Percentiles rank a stretch among this genome's conserved stretches.
Conservation (phyloP, 306 rosid species). For the Luffa aegyptiaca region DNA sequence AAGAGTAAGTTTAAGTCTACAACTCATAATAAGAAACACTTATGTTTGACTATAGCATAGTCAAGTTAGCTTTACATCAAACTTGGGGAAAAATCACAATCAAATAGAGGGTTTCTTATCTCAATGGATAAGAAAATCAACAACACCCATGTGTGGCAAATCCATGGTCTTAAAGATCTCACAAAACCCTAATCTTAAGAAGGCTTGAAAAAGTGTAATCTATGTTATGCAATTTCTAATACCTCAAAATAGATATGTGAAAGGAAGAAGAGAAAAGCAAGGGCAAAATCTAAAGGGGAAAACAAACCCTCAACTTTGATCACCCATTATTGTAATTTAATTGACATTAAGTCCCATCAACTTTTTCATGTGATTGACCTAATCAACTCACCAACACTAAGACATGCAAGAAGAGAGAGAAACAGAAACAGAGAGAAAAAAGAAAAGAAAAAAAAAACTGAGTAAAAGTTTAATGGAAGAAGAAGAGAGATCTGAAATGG, state of each 20-base stretch:
- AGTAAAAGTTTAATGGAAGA: background rate
- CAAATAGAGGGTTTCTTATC: background rate
- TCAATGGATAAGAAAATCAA: background rate
- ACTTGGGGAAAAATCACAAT: background rate
- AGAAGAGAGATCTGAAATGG: background rate
- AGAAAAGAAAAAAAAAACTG: background rate
- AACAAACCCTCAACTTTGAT: background rate
- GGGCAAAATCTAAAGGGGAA: background rate
- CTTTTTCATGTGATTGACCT: background rate
- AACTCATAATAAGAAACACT: background rate
- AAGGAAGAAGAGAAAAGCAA: background rate
- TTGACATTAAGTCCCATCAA: background rate
- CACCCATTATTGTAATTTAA: background rate
- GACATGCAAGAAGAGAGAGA: conserved; percentile 8
- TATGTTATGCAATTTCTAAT: background rate
- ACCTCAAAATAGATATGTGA: background rate
- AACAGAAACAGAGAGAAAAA: no score
- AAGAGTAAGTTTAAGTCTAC: background rate
- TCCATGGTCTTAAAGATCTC: no score
- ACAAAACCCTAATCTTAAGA: background rate
- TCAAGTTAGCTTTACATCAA: background rate
- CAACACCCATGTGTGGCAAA: background rate
- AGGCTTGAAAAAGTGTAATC: background rate
- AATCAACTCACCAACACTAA: background rate
- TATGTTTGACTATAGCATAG: background rate